Conservation (phyloP, 2,329 filamentous ascomycete species). For the Leptographium lundbergii region DNA sequence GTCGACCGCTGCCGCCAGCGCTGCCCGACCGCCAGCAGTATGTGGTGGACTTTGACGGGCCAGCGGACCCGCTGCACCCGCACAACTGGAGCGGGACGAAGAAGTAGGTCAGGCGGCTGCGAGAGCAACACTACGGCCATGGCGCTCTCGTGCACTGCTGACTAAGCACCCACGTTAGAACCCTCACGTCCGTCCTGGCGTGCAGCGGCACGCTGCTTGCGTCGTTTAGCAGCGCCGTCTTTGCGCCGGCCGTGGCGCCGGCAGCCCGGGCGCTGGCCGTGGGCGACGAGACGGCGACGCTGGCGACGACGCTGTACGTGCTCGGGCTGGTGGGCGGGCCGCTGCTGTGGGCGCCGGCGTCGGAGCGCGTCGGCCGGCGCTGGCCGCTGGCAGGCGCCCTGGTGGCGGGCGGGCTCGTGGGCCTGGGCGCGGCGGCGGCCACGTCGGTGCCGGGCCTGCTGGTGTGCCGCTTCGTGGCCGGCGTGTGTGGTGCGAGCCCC, state of each 20-base stretch:
- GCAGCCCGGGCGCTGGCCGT: slow-evolving; percentile 4
- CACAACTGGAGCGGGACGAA: slow-evolving; percentile 34
- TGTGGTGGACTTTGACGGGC: slow-evolving; percentile 43
- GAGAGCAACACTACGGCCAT: slow-evolving; percentile 23
- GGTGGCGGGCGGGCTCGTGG: slow-evolving; percentile 19
- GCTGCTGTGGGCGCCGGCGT: slow-evolving; percentile 2
- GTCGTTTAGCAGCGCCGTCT: slow-evolving; percentile 10
- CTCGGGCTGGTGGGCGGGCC: slow-evolving; percentile 4
- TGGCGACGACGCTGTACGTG: slow-evolving; percentile 2
- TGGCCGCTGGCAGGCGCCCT: slow-evolving; percentile 7
- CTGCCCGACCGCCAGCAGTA: slow-evolving; percentile 35
- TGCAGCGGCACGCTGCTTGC: slow-evolving; percentile 9
- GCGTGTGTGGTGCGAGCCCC: slow-evolving; percentile 70
- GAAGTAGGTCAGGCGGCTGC: slow-evolving; percentile 22
- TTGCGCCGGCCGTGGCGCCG: slow-evolving; percentile 5
- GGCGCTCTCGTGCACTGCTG: too few species aligned
- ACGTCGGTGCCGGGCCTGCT: slow-evolving; percentile 58
- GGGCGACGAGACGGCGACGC: background rate
- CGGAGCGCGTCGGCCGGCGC: slow-evolving; percentile 13
- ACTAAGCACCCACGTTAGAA: too few species aligned
- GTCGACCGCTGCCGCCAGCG: slow-evolving; percentile 42
- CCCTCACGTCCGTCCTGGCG: slow-evolving; percentile 8
- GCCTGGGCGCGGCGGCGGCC: slow-evolving; percentile 23
- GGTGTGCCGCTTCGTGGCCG: slow-evolving; percentile 63
- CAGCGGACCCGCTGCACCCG: slow-evolving; percentile 35